Evolutionary conservation across 2,329 filamentous ascomycete genomes (phyloP).

Genomic region (Colletotrichum tropicale): DNA sequence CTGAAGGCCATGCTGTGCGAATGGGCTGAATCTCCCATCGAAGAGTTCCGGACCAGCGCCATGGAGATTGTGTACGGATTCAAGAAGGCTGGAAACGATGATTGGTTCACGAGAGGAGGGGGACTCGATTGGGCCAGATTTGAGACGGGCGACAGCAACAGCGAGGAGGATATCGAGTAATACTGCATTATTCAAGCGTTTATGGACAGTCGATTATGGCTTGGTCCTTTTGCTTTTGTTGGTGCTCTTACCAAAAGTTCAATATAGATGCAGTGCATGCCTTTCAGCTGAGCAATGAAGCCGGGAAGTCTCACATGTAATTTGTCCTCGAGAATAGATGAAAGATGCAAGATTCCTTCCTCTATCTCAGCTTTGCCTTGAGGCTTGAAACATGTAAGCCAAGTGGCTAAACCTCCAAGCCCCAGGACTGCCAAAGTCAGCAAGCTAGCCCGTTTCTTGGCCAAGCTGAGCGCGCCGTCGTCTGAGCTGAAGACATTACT

Average conservation of each 20-base stretch:
- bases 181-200: not conserved
- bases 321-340: not conserved
- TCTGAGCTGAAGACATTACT: not conserved
- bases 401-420: not conserved
- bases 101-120: not conserved
- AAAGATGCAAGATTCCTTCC: not conserved
- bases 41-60: not conserved
- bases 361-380: not conserved
- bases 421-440: not conserved
- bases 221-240: not conserved
- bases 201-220: not conserved
- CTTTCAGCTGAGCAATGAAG: not conserved
- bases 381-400: not conserved
- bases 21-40: not conserved
- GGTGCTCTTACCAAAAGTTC: rapidly evolving
- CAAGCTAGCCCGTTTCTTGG: not conserved
- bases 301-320: rapidly evolving
- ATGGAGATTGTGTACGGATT: not conserved
- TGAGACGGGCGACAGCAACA: not conserved
- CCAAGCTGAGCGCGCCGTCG: not conserved
- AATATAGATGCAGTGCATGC: not conserved
- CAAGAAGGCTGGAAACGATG: not conserved
- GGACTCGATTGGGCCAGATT: not conserved
- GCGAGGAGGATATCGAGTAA: not conserved
- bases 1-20: not conserved